These are phyloP conservation scores for Hortaea werneckii DNA, from an alignment of 2,329 filamentous ascomycete genomes.

Conservation along the genomic window DNA sequence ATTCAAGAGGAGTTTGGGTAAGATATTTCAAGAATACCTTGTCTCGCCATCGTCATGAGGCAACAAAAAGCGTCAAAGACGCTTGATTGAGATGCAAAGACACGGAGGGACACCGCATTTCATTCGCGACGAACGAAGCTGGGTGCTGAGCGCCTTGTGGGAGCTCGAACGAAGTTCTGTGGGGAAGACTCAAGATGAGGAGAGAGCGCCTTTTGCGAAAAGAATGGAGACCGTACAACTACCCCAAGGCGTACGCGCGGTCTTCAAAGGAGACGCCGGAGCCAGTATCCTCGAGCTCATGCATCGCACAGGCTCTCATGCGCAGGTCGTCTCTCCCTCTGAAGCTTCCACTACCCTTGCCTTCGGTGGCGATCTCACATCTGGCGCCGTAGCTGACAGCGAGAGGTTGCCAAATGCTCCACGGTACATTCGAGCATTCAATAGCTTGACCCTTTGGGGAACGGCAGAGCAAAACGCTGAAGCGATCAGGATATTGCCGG, in stretches of 20 bases:
- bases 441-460: slow-evolving; percentile 13
- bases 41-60: neutral
- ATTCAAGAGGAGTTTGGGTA: neutral
- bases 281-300: slow-evolving; percentile 19
- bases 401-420: neutral
- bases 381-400: neutral
- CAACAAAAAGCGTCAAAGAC: neutral
- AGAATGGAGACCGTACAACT: slow-evolving; percentile 14
- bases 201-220: slow-evolving; percentile 1
- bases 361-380: neutral
- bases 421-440: slow-evolving; percentile 4
- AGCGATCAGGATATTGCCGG: slow-evolving; percentile 10
- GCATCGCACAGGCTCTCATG: slow-evolving; percentile 22
- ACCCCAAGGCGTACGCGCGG: slow-evolving; percentile 9
- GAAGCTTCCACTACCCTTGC: neutral
- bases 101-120: neutral
- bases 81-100: neutral
- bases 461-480: slow-evolving; percentile 10
- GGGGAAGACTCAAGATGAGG: neutral
- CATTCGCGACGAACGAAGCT: neutral
- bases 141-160: neutral
- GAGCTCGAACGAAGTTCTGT: neutral
- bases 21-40: neutral
- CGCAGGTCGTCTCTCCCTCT: slow-evolving; percentile 7
- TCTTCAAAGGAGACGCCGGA: slow-evolving; percentile 11